Base-by-base conservation (phyloP, 805 yeast genomes). In the Spathaspora boniae region DNA sequence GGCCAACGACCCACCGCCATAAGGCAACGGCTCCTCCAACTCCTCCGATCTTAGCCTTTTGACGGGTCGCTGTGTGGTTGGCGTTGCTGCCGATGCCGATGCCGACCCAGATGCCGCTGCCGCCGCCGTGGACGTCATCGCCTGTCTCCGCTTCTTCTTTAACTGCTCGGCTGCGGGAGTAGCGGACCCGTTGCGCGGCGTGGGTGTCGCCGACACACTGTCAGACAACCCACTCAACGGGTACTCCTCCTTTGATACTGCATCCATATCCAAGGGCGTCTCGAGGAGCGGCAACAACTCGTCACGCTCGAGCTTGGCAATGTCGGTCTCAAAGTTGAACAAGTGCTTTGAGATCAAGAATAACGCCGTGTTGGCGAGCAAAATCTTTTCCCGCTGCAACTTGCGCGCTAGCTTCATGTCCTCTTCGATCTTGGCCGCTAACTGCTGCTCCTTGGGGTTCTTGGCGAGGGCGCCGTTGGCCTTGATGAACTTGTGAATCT, bases 341-440 rank as follows among this genome's bases (percentile, higher is more conserved):
- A 88, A 65, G 55, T 91, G 95, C 51, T 84, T 83, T 2, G 88
- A 63, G 3, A 91, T 76, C 21, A 84, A 57, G 53, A 82, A 84
- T 31, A 91, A 67, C 3, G 95, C 89, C 1, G 95, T 87, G 51
- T 86, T 85, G 4, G 96, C 86, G 26, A 88, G 58, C 9, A 81
- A 62, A 32, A 82, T 75, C 61, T 93, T 91, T 40, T 85, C 93
- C 41, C 76, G 74, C 54, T 91, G 97, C 26, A 86, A 48, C 35
- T 65, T 65, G 35, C 73, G 67, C 5, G 82, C 79, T 30, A 68
- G 62, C 24, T 70, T 70, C 64, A 81, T 76, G 38, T 83, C 91
- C 29, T 81, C 82, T 29, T 75, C 72, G 6, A 89, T 82, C 47
- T 80, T 81, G 18, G 75, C 70, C 46, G 76, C 74, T 4, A 83